These are phyloP conservation scores for Metarhizium guizhouense DNA, from an alignment of 2,329 filamentous ascomycete species.

Conservation along the genomic window DNA sequence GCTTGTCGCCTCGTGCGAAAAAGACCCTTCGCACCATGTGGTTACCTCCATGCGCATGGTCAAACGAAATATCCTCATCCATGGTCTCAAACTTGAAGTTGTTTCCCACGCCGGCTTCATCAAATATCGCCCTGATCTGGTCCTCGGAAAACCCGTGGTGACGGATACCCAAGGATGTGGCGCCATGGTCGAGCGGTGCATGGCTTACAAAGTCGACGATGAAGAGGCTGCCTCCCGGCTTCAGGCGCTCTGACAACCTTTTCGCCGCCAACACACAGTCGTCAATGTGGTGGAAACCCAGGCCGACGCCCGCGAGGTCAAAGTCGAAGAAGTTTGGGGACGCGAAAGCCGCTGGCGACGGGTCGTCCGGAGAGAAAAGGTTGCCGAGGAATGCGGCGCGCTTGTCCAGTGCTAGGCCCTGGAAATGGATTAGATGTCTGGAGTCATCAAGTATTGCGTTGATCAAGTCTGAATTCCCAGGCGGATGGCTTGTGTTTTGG, in stretches of 20 bases:
- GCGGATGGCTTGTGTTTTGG: not conserved
- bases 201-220: constrained; percentile 61
- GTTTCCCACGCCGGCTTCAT: constrained; percentile 47
- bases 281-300: constrained; percentile 60
- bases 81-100: constrained; percentile 51
- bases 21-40: constrained; percentile 32
- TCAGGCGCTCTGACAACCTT: constrained; percentile 52
- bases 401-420: constrained; percentile 41
- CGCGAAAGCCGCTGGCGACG: constrained; percentile 45
- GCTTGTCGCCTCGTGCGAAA: constrained; percentile 16
- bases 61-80: constrained; percentile 39
- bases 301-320: constrained; percentile 55
- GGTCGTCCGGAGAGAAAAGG: constrained; percentile 36
- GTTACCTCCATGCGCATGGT: constrained; percentile 18
- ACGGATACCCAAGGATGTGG: constrained; percentile 41
- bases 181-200: constrained; percentile 17
- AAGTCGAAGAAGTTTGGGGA: constrained; percentile 58
- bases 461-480: too few relatives aligned
- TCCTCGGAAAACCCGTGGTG: constrained; percentile 58
- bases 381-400: constrained; percentile 52
- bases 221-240: constrained; percentile 56
- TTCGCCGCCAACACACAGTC: constrained; percentile 51
- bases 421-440: not conserved
- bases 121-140: constrained; percentile 51
- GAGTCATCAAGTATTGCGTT: too few relatives aligned